Evolutionary conservation across 805 yeast genomes (phyloP), one percentile per base, ranked within the genome.

Genomic region (Tetrapisispora phaffii): DNA sequence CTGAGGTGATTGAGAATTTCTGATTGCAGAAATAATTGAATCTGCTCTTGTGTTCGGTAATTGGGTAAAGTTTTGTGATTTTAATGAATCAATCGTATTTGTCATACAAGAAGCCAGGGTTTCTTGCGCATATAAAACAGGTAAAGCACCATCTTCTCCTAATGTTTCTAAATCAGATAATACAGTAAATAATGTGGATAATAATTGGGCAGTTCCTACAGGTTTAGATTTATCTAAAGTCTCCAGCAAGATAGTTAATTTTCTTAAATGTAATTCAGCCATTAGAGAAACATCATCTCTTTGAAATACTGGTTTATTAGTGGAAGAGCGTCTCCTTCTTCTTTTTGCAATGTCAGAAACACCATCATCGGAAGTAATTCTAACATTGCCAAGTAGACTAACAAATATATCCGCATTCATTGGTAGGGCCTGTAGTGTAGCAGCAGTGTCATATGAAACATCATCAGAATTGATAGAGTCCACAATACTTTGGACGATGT

Each of bases 51-150:
- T 72, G 8, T 84, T 70, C 49, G 76, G 75, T 23, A 85, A 71
- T 52, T 84, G 87, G 16, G 79, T 62, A 10, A 61, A 57, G 45
- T 62, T 50, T 15, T 59, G 50, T 19, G 60, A 54, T 50, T 77
- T 76, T 67, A 85, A 66, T 7, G 71, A 67, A 38, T 74, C 71
- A 23, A 89, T 80, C 20, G 82, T 72, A 50, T 78, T 75, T 41
- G 80, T 72, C 85, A 93, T 82, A 62, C 95, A 85, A 37, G 85
- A 77, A 2, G 96, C 93, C 48, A 93, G 69, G 0, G 90, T 79
- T 62, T 93, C 97, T 66, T 93, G 95, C 1, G 95, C 82, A 55
- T 89, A 90, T 38, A 85, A 70, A 4, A 90, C 90, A 4, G 98
- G 96, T 50, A 93, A 69, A 47, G 87, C 86, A 34, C 96, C 95